Conservation (phyloP, 2,329 filamentous ascomycete species). For the Talaromyces sp. region DNA sequence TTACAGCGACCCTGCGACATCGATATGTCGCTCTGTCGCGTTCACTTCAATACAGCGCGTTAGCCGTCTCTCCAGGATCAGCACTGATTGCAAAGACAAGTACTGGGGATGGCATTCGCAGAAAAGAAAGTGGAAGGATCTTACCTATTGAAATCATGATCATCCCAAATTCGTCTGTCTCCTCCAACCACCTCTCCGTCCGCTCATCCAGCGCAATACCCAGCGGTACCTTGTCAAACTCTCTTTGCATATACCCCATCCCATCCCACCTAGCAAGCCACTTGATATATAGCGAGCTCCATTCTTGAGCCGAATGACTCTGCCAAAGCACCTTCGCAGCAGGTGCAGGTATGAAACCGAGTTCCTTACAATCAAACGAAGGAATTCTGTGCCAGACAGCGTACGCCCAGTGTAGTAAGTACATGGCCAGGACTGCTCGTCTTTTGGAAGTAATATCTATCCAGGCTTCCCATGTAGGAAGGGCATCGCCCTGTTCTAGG, state of each 20-base stretch:
- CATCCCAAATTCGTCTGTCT: conserved; percentile 45
- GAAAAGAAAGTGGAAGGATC: not conserved
- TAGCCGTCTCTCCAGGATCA: not conserved
- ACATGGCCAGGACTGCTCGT: not conserved
- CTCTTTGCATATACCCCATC: conserved; percentile 1
- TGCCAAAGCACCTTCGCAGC: conserved; percentile 43
- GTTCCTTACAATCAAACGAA: not conserved
- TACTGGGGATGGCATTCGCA: too few species aligned
- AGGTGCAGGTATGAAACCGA: conserved; percentile 40
- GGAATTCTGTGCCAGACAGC: not conserved
- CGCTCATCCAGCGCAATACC: conserved; percentile 34
- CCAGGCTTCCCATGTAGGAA: not conserved
- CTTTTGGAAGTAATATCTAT: not conserved
- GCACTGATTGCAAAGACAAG: too few species aligned
- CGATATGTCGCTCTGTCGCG: not conserved
- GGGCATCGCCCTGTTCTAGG: not conserved
- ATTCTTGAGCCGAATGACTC: conserved; percentile 34
- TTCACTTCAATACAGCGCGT: not conserved
- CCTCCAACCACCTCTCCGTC: conserved; percentile 44
- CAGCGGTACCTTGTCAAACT: conserved; percentile 22
- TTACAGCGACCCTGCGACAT: not conserved
- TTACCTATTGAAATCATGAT: conserved; percentile 41
- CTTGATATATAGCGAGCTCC: conserved; percentile 29
- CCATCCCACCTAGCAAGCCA: conserved; percentile 6
- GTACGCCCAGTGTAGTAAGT: not conserved